Evolutionary conservation across 1,284 basidiomycete species (phyloP).

Genomic region (Thecaphora frezii): DNA sequence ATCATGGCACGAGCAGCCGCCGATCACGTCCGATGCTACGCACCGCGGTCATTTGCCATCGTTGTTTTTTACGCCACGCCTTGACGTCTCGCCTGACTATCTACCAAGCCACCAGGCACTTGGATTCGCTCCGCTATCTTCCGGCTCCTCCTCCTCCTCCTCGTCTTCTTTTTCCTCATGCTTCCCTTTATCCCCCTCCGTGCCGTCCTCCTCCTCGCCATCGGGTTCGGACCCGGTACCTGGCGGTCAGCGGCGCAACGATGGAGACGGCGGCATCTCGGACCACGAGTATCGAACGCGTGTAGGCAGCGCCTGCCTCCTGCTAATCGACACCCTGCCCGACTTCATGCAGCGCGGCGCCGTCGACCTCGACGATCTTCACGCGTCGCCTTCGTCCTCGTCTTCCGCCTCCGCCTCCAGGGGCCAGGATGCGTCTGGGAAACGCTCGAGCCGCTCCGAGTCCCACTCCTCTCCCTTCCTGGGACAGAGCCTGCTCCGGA

Average conservation of each 20-base stretch:
- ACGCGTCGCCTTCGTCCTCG: conserved; percentile 1
- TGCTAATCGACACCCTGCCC: conserved; percentile 33
- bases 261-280: conserved; percentile 1
- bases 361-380: conserved; percentile 29
- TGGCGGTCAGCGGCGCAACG: no score
- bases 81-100: no score
- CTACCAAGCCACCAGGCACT: not conserved
- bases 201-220: not conserved
- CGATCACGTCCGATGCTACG: no score
- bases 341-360: conserved; percentile 38
- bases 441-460: conserved; percentile 8
- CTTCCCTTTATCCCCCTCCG: not conserved
- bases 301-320: conserved; percentile 34
- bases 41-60: no score
- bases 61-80: no score
- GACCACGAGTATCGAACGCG: conserved; percentile 43
- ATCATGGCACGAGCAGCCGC: no score
- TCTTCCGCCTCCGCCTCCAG: conserved; percentile 1
- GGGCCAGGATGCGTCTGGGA: conserved; percentile 7
- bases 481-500: conserved; percentile 18
- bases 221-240: no score
- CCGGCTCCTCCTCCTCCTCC: not conserved
- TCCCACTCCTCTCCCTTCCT: conserved; percentile 21
- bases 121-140: not conserved
- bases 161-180: not conserved